Evolutionary conservation across 2,329 filamentous ascomycete genomes (phyloP), one percentile per base, ranked within the genome.

Genomic region (Nothopassalora personata): DNA sequence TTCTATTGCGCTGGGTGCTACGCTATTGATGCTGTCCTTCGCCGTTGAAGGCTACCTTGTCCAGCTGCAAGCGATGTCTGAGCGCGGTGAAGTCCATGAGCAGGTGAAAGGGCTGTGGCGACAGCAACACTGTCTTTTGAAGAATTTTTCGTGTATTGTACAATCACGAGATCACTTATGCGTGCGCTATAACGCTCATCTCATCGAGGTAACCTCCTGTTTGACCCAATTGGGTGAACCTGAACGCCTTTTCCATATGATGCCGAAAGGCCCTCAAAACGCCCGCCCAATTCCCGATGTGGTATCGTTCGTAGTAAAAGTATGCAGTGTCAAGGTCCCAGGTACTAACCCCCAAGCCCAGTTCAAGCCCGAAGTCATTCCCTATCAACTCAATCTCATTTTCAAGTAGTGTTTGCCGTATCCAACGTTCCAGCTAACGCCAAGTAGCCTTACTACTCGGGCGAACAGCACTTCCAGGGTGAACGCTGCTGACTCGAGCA

Each of bases 401-500:
- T 43, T n/a, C 13, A 43, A 43, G 39, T 43, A 23, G 39, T 43
- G 10, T 33, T 51, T 4, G 3, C 28, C 9, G 5, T 19, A 5
- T 31, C 27, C 49, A 31, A 51, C 28, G 9, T 34, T 19, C 28
- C 23, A 23, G 23, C 49, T 51, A 51, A 51, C 49, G 49, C 49
- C 49, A 51, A 31, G 49, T 28, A 51, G 27, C n/a, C 49, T 51
- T 51, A 34, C 49, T 51, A 18, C 30, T 51, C 30, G 49, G 27
- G 10, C 49, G 27, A n/a, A 51, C 49, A 51, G 53, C 53, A 48
- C 58, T 60, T 7, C 53, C 58, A 27, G 58, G 58, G 10, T 47
- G 47, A 27, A 57, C 43, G 45, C 58, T 60, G 52, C 53, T 53
- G 48, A 50, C 45, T 33, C 58, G 53, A 10, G 46, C 31, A 19